These are phyloP conservation scores for Picea abies DNA, from an alignment of 83 land plant genomes.

Conservation along the genomic window DNA sequence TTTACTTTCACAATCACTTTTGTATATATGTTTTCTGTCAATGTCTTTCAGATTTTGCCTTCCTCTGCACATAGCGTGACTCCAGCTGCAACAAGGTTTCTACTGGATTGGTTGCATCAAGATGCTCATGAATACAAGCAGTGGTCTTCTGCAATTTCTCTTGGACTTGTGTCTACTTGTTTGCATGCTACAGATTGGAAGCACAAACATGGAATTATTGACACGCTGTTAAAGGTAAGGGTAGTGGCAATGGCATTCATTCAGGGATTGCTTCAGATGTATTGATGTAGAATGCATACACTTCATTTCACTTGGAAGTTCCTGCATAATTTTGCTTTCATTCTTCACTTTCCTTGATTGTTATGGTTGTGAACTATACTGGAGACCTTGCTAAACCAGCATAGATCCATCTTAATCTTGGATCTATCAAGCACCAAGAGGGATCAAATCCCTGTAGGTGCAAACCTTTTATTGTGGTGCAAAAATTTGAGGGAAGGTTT, in stretches of 20 bases:
- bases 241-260: neutral
- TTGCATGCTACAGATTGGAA: constrained; percentile 58
- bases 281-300: neutral
- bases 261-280: neutral
- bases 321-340: neutral
- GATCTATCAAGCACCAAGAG: no score
- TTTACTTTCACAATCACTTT: neutral
- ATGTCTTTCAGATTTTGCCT: constrained; percentile 50
- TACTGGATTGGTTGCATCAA: constrained; percentile 53
- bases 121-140: constrained; percentile 70
- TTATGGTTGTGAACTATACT: neutral
- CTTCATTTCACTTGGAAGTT: neutral
- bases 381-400: neutral
- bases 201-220: constrained; percentile 39
- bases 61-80: constrained; percentile 49
- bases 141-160: constrained; percentile 77
- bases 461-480: no score
- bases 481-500: no score
- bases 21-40: neutral
- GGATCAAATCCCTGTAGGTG: no score
- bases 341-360: neutral
- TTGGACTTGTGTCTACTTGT: constrained; percentile 59
- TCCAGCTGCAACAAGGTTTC: constrained; percentile 45
- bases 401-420: no score
- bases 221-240: constrained; percentile 54